Percentiles rank a stretch among this genome's conserved stretches.
phyloP scores from a whole-genome alignment of 2,329 filamentous ascomycete genomes.

The Fusarium falciforme region DNA sequence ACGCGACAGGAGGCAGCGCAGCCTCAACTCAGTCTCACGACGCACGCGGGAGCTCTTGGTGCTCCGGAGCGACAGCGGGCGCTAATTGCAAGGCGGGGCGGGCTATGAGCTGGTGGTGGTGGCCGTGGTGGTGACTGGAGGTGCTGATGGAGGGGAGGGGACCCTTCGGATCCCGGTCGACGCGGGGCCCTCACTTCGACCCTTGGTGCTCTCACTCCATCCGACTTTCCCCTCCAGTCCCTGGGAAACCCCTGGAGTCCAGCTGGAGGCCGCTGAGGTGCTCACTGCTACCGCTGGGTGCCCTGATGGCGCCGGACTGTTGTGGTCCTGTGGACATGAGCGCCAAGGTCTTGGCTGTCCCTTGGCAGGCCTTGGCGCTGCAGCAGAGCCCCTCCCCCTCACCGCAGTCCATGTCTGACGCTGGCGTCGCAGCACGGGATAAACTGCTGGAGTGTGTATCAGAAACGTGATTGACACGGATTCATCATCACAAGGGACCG shows the following conservation, averaged over 20 bases:
- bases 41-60: neutral
- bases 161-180: neutral
- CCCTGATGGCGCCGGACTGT: neutral
- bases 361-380: conserved; percentile 35
- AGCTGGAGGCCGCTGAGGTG: conserved; percentile 31
- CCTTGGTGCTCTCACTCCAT: neutral
- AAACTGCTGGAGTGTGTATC: neutral
- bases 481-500: conserved; percentile 26
- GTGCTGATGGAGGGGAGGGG: conserved; percentile 10
- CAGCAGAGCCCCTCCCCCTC: conserved; percentile 35
- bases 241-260: conserved; percentile 18
- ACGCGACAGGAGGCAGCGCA: neutral
- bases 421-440: conserved; percentile 7
- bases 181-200: conserved; percentile 17
- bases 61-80: conserved; percentile 17
- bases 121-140: neutral
- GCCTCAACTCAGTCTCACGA: conserved; percentile 11
- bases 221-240: neutral
- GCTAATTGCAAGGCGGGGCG: conserved; percentile 28
- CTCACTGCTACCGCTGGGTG: neutral
- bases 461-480: conserved; percentile 9
- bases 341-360: conserved; percentile 24
- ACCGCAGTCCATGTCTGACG: conserved; percentile 25
- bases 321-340: neutral
- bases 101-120: neutral